Base-by-base conservation (phyloP, 2,329 filamentous ascomycete genomes). In the Beauveria pseudobassiana region DNA sequence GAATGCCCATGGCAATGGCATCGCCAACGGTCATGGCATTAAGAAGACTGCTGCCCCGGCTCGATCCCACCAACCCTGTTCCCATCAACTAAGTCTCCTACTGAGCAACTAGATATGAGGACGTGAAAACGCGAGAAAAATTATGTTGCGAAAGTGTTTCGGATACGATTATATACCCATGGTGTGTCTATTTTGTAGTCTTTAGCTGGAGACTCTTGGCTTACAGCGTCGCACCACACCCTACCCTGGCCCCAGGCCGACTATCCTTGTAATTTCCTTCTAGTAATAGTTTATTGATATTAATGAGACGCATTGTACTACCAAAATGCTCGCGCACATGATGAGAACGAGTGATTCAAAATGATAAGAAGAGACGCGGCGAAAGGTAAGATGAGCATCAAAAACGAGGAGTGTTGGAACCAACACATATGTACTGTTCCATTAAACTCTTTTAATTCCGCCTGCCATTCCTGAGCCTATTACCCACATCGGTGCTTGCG, bases 1-100 rank as follows among this genome's bases (percentile, higher is more conserved):
- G 45, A 50, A 34, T 5, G 58, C 62, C 26, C 66, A 67, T 22
- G 65, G 68, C 38, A 65, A 69, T 20, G 56, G 54, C 18, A 50
- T 30, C 6, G 51, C 62, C 34, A 65, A 64, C 42, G 64, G 64
- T 18, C 56, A 45, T 18, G 58, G 58, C 28, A 40, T 53, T 3
- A 60, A 60, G 50, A 45, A 54, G 58, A 18, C 49, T 6, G 12
- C 49, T 42, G 58, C 50, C 22, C 58, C 58, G 24, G 58, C 58
- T 60, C 14, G 58, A 60, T 20, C 5, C 49, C 26, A 48, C 40
- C 26, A 60, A 53, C 34, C 58, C 58, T 26, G 40, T 60, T 40
- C 46, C 34, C 14, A 48, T 59, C 57, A 59, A 52, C 46, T 59
- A 59, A 59, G 45, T 20, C 50, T 38, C 20, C 55, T 49, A 16